phyloP scores from a whole-genome alignment of 345 rosid genomes.

The Populus deltoides region DNA sequence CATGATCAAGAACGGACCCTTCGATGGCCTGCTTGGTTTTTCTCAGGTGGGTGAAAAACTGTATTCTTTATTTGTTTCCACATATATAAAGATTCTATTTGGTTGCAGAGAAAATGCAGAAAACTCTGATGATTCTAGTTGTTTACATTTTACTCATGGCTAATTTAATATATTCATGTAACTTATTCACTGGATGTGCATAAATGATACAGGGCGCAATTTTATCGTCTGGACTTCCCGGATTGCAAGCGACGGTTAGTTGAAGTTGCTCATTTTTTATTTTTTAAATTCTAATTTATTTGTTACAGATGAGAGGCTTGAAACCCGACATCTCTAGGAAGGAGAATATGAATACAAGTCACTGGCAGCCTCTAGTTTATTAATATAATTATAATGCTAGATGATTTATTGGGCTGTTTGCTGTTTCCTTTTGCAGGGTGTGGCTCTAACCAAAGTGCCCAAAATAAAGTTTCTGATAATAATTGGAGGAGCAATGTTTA shows the following conservation, averaged over 20 bases:
- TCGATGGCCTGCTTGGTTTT: constrained; percentile 83
- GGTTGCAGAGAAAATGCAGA: background rate
- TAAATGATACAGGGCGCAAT: constrained; percentile 60
- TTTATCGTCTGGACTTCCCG: constrained; percentile 65
- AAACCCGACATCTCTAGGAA: no score
- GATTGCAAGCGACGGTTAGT: constrained; percentile 66
- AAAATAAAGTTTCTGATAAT: constrained; percentile 62
- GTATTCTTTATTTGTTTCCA: background rate
- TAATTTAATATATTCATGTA: no score
- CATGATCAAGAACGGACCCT: constrained; percentile 69
- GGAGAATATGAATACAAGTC: no score
- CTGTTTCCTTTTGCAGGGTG: constrained; percentile 43
- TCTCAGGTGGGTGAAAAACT: constrained; percentile 51
- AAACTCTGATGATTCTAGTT: background rate
- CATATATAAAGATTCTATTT: background rate
- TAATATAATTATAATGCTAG: no score
- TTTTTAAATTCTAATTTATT: background rate
- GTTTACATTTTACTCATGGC: no score
- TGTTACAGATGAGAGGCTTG: no score
- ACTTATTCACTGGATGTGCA: background rate
- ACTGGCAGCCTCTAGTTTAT: background rate
- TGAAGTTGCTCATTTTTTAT: background rate
- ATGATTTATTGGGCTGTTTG: background rate
- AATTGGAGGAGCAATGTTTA: constrained; percentile 75
- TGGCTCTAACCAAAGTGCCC: constrained; percentile 67